phyloP scores from a whole-genome alignment of 768 basidiomycete genomes.

The Leucogyrophana mollusca region DNA sequence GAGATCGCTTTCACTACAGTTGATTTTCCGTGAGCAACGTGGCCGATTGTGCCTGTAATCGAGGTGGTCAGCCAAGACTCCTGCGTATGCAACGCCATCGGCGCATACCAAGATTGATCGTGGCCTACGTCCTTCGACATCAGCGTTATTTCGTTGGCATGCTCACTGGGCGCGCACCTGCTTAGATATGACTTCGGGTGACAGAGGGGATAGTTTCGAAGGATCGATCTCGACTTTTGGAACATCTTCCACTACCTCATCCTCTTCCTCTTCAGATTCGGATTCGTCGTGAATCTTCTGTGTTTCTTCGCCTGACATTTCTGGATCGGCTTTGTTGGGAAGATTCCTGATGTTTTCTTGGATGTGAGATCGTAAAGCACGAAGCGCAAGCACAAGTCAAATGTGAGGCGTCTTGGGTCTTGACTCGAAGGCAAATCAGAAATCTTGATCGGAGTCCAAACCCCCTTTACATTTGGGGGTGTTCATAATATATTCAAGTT shows the following conservation, averaged over 20 bases:
- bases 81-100: background rate
- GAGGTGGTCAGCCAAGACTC: slow-evolving; percentile 2
- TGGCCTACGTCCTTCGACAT: slow-evolving; percentile 58
- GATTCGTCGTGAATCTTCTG: slow-evolving; percentile 67
- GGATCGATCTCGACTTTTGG: slow-evolving; percentile 77
- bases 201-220: slow-evolving; percentile 81
- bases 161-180: slow-evolving; percentile 51
- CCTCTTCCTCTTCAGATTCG: slow-evolving; percentile 69
- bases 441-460: background rate
- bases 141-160: slow-evolving; percentile 1
- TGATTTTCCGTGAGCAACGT: slow-evolving; percentile 97
- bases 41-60: slow-evolving; percentile 86
- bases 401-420: background rate
- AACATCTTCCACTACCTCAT: slow-evolving; percentile 50
- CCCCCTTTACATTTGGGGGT: background rate
- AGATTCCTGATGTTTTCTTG: background rate
- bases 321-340: background rate
- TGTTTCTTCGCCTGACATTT: slow-evolving; percentile 72
- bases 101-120: slow-evolving; percentile 81
- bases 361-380: background rate
- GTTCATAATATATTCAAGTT: background rate
- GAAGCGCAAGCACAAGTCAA: background rate
- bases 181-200: slow-evolving; percentile 89
- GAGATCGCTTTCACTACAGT: slow-evolving; percentile 99
- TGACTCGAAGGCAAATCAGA: background rate